These are phyloP conservation scores for Aulographum hederae DNA, from an alignment of 2,329 filamentous ascomycete species.

Conservation along the genomic window DNA sequence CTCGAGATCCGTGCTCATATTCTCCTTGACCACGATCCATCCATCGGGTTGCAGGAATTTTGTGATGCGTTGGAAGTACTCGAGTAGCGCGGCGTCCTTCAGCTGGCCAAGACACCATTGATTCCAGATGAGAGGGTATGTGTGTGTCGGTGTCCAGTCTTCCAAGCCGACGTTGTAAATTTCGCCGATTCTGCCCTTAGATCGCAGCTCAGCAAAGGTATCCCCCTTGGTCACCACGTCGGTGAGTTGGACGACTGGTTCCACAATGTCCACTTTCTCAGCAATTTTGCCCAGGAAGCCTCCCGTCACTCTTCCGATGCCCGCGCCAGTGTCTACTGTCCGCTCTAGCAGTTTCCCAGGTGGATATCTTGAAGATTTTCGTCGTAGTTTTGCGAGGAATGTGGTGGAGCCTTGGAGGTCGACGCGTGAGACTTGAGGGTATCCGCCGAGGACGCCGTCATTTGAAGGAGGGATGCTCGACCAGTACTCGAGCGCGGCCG, in stretches of 20 bases:
- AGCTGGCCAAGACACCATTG: constrained; percentile 85
- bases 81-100: constrained; percentile 52
- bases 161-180: constrained; percentile 61
- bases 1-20: constrained; percentile 36
- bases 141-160: constrained; percentile 37
- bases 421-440: constrained; percentile 45
- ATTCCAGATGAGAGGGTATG: constrained; percentile 71
- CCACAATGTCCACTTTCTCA: constrained; percentile 61
- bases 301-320: constrained; percentile 69
- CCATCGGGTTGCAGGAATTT: constrained; percentile 21
- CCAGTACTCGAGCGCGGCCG: constrained; percentile 31
- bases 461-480: constrained; percentile 31
- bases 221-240: constrained; percentile 29
- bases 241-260: constrained; percentile 73
- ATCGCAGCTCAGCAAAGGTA: constrained; percentile 14
- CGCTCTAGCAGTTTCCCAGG: constrained; percentile 10
- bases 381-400: constrained; percentile 49
- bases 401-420: constrained; percentile 53
- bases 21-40: constrained; percentile 65
- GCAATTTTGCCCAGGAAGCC: constrained; percentile 56
- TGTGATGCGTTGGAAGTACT: constrained; percentile 43
- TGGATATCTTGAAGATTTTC: constrained; percentile 13
- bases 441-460: constrained; percentile 68
- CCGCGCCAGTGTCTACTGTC: constrained; percentile 43
- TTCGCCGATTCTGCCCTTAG: constrained; percentile 33